Percentiles rank a stretch among this genome's conserved stretches.
Evolutionary conservation across 345 rosid genomes (phyloP).

Genomic region (Lumnitzera racemosa): DNA sequence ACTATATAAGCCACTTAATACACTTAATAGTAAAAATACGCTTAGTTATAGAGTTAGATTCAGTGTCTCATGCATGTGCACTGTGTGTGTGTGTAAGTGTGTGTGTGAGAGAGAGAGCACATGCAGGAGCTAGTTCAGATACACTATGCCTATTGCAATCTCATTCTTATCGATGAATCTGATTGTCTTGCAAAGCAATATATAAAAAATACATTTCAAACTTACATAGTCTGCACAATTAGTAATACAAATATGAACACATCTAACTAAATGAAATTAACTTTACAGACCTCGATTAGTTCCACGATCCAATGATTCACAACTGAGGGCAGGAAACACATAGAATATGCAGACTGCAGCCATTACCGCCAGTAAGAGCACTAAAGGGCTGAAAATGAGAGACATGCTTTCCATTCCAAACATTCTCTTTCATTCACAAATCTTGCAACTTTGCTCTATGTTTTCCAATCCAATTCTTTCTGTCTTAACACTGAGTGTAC

Average conservation of each 20-base stretch:
- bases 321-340: conserved; percentile 89
- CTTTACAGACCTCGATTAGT: conserved; percentile 35
- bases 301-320: conserved; percentile 87
- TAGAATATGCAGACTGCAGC: conserved; percentile 93
- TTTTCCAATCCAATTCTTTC: conserved; percentile 22
- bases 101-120: no score
- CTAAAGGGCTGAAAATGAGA: conserved; percentile 75
- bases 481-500: conserved; percentile 50
- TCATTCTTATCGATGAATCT: no score
- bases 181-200: no score
- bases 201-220: no score
- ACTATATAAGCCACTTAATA: no score
- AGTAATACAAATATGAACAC: conserved; percentile 13
- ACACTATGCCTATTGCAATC: no score
- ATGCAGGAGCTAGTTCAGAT: no score
- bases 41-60: no score
- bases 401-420: conserved; percentile 45
- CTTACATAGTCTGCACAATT: no score
- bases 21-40: no score
- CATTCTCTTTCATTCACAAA: conserved; percentile 54
- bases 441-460: conserved; percentile 42
- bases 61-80: no score
- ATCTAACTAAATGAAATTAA: conserved; percentile 15
- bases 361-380: conserved; percentile 90
- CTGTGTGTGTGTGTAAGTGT: no score